Base-by-base conservation (phyloP, 192 early-diverging fungal species). In the Helicostylum pulchrum region DNA sequence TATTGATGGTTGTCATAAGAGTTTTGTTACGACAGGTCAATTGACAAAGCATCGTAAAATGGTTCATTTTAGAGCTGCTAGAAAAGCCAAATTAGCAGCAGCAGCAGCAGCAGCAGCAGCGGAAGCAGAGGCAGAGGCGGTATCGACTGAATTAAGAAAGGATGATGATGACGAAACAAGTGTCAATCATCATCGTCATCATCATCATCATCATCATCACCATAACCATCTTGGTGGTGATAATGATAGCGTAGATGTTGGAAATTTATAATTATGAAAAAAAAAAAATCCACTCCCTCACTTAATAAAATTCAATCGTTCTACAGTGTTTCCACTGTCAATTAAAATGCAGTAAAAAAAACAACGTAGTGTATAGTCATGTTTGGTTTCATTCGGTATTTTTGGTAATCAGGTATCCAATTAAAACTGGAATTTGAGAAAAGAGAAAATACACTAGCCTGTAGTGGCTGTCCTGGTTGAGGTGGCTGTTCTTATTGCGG, bases 21-120 rank as follows among this genome's bases (percentile, higher is more conserved):
- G 74, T 21, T 75, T 75, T 59, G 74, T 64, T n/a, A 75, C 74
- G 1, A 66, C 67, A 3, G 74, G 74, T 7, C 74, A 75, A 19
- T 17, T 75, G 30, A 75, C 68, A 20, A 75, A 75, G n/a, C 74
- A 75, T 53, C 64, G 68, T 26, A 75, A 75, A 26, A 75, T 75
- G 74, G 74, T 75, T 14, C 74, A 75, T 58, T 75, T 69, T 30
- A 57, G 73, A 59, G 61, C 61, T 19, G 59, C 67, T 6, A 53
- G 67, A 30, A 75, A 70, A 56, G 64, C 58, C 19, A 75, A 70
- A 21, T 30, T 64, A 2, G 58, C 51, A 8, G 65, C 64, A 3
- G 65, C 50, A 14, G 71, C 71, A 6, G 71, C 49, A 42, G 65
- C 59, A 10, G 60, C 26, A 14, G 71, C 59, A 21, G 52, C 39